Base-by-base conservation (phyloP, 257 asterid species). In the Pogostemon cablin region DNA sequence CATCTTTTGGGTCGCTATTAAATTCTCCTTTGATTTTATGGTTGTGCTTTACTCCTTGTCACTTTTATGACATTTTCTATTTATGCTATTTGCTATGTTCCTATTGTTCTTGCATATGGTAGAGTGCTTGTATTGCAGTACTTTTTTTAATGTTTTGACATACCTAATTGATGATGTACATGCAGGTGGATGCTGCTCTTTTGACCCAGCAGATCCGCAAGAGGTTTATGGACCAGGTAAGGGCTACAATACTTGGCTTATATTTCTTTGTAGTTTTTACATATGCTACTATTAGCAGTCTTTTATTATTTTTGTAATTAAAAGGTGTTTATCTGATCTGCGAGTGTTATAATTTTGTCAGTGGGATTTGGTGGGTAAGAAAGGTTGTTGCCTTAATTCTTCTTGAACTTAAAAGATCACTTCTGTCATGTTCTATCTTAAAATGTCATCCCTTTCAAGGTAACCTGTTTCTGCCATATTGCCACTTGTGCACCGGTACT, bases 161-260 rank as follows among this genome's bases (percentile, higher is more conserved):
- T 71, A 55, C 52, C 66, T 39, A 63, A 38, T 57, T 71, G 72
- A 77, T 74, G 74, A 70, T 65, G 67, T 76, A 15, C 66, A 62
- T 81, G 68, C 83, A 95, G 99, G 91, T 95, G 60, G 99, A 95
- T 78, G 98, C 99, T 60, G 88, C 55, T 67, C 81, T 74, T 70
- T 71, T 95, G 83, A 66, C 99, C 65, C 79, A 88, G 82, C 95
- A 86, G 75, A 84, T 95, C 60, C 89, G 79, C 50, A 88, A 57
- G 77, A 88, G 93, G 87, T 95, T 84, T 83, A 59, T 47, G 61
- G 79, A 86, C 79, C 99, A 95, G 87, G 98, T 86, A 65, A 70
- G 62, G 55, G 76, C 76, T 68, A 35, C 60, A 44, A 43, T 62
- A 71, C 65, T 49, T 75, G 68, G 49, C 57, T 52, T 62, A 56